Evolutionary conservation across 2,329 filamentous ascomycete genomes (phyloP), one percentile per base, ranked within the genome.

Genomic region (Ceratocystis papillata): DNA sequence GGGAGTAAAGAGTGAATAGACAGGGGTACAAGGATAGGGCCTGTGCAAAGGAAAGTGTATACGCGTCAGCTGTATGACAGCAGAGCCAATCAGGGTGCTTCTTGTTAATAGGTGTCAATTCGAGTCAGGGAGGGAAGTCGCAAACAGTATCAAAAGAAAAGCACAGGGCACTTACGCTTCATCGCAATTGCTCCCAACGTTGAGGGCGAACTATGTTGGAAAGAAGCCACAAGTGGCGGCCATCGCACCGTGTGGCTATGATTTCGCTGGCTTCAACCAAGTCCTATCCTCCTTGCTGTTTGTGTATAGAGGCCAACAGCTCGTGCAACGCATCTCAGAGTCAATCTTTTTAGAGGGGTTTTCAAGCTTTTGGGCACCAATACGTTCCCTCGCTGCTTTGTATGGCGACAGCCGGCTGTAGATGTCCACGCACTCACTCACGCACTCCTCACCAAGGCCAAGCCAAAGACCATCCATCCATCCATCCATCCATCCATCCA

Each of bases 11-110:
- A 5, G 25, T 12, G 20, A n/a, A 22, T 45, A 53, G n/a, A 62
- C 57, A 46, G 22, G 45, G 57, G 57, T 62, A 28, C 57, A 62
- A 62, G 64, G 64, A 65, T 61, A 41, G 41, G 30, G 41, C 17
- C 46, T 50, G 48, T 50, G 61, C 25, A 28, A 30, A 63, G 12
- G 30, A 41, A 63, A 65, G 60, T 62, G 67, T 53, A 66, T 73
- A 73, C 72, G 72, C 72, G 72, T 73, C 70, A 73, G 71, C 72
- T 72, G 70, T 70, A 69, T 67, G 69, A 68, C 68, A 66, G 63
- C 66, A 65, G 62, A 41, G 62, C 72, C 72, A 73, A 73, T 73
- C 64, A 66, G 55, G 15, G 28, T 17, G 55, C 12, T 48, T 22
- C 30, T 41, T 41, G 37, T 12, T 41, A 41, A 41, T 41, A 41